These are phyloP conservation scores for Eucalyptus sp. DNA, from an alignment of 345 rosid genomes.

Conservation along the genomic window DNA sequence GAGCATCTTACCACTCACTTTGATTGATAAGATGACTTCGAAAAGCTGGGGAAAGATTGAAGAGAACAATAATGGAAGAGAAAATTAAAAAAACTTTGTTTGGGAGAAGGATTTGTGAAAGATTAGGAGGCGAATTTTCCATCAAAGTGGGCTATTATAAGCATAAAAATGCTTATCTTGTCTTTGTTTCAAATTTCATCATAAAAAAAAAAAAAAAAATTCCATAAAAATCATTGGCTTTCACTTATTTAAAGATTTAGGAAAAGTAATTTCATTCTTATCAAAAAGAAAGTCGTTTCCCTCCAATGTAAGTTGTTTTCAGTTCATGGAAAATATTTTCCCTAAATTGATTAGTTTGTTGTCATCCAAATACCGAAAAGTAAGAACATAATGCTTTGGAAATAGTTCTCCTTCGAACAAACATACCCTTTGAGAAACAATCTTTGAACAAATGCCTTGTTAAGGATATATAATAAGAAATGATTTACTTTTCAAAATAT, in stretches of 20 bases:
- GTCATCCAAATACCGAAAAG: not conserved
- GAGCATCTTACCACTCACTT: not conserved
- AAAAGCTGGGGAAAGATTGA: not conserved
- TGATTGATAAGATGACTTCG: not conserved
- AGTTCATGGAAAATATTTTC: too few species aligned
- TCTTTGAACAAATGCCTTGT: not conserved
- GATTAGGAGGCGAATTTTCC: not conserved
- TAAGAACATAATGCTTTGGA: too few species aligned
- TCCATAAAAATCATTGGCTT: not conserved
- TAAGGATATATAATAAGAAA: too few species aligned
- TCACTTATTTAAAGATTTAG: not conserved
- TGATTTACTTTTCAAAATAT: not conserved
- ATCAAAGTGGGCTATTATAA: not conserved
- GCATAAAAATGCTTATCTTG: not conserved
- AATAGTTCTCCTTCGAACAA: not conserved
- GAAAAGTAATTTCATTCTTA: not conserved
- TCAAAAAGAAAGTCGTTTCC: not conserved
- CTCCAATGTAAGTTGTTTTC: accelerated
- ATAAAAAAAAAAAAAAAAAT: not conserved
- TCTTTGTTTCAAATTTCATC: not conserved
- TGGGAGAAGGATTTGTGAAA: not conserved
- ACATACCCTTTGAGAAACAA: not conserved
- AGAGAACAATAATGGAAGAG: not conserved
- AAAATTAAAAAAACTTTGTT: not conserved
- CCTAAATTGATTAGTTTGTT: not conserved